These are phyloP conservation scores for Prunus dulcis DNA, from an alignment of 306 rosid species.

Conservation along the genomic window DNA sequence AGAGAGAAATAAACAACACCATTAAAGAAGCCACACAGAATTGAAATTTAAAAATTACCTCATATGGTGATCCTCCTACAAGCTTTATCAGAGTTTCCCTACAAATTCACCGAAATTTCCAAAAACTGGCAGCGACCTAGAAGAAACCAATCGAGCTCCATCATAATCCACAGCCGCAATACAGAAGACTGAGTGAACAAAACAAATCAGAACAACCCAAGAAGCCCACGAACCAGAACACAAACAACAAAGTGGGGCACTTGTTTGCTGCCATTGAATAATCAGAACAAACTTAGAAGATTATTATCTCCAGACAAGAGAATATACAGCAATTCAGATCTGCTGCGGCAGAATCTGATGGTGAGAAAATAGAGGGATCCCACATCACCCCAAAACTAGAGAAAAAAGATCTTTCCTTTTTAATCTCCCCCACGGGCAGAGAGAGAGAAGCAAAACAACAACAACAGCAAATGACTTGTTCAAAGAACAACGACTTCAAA, in stretches of 20 bases:
- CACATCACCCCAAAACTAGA: conserved; percentile 25
- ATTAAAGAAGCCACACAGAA: neutral
- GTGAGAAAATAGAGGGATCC: conserved; percentile 31
- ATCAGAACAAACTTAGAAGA: conserved; percentile 8
- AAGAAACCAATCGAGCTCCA: conserved; percentile 16
- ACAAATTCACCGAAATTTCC: conserved; percentile 8
- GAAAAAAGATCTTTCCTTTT: conserved; percentile 18
- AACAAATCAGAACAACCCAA: conserved; percentile 3
- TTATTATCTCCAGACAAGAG: conserved; percentile 20
- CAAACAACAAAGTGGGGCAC: conserved; percentile 16
- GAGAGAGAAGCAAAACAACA: neutral
- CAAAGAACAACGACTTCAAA: conserved; percentile 24
- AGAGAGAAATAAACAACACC: neutral
- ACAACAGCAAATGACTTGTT: neutral
- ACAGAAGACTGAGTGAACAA: neutral
- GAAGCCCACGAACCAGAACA: conserved; percentile 17
- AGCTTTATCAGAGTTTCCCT: conserved; percentile 11
- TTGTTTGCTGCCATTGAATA: conserved; percentile 27
- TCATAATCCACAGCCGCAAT: conserved; percentile 1
- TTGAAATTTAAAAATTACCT: conserved; percentile 4
- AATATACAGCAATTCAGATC: conserved; percentile 32
- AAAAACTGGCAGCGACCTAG: neutral
- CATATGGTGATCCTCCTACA: conserved; percentile 16
- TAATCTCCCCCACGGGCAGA: neutral
- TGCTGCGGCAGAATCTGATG: conserved; percentile 37